Evolutionary conservation across 768 basidiomycete genomes (phyloP), one percentile per base, ranked within the genome.

Genomic region (Tricholoma matsutake): DNA sequence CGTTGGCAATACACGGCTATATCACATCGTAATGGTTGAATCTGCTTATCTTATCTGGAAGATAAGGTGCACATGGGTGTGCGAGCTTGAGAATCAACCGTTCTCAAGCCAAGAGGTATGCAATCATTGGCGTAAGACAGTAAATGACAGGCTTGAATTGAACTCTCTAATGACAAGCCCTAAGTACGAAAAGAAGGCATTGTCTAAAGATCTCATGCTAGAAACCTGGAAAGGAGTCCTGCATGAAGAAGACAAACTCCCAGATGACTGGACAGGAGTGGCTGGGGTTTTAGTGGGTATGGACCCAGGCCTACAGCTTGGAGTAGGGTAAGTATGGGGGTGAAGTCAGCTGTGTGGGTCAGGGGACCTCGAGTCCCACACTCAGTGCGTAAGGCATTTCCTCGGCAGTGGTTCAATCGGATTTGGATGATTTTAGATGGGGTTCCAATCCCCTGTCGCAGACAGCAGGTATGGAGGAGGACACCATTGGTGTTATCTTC

Each of bases 311-410:
- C 35, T 11, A 35, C 35, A 35, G 35, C 35, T 35, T 35, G 35
- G 35, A 35, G 35, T 35, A 35, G 35, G 35, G 35, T 35, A 35
- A 35, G 35, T 35, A 35, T 35, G 35, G n/a, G 14, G 14, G 39
- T n/a, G 14, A 55, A 31, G 56, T 22, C 16, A 39, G 13, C 41
- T 52, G 37, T 16, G 35, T 35, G 35, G 35, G 35, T 35, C 35
- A 35, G 35, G 35, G 9, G 35, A 35, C 35, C 13, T 35, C 11
- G 35, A 35, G 35, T 39, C 58, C 58, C 58, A 59, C 58, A 59
- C 58, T 59, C 32, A 53, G 58, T 59, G 58, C 51, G 49, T 59
- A 52, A 47, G 9, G 51, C 58, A 59, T 53, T 59, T 59, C 58
- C 58, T 39, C 35, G 49, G 58, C 6, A 49, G 58, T 59, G 49